Percentiles rank a stretch among this genome's conserved stretches.
Conservation (phyloP, 2,329 filamentous ascomycete genomes). For the Monilinia fructicola region DNA sequence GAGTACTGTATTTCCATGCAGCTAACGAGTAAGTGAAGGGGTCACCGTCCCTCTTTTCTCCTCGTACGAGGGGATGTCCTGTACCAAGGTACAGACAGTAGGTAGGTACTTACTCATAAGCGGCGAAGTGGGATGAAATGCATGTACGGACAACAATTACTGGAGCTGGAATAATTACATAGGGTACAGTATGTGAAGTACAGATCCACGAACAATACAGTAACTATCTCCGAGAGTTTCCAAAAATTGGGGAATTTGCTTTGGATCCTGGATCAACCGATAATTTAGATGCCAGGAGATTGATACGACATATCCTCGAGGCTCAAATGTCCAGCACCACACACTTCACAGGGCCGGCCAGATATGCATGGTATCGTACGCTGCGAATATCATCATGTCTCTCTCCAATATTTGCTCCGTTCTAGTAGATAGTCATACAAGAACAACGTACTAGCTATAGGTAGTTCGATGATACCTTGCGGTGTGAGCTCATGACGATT, state of each 20-base stretch:
- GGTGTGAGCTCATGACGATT: constrained; percentile 19
- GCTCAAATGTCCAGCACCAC: neutral
- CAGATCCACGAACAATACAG: neutral
- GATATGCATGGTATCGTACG: neutral
- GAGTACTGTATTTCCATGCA: constrained; percentile 10
- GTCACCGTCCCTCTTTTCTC: neutral
- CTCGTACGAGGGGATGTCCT: neutral
- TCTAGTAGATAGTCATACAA: neutral
- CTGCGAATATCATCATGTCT: neutral
- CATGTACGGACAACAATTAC: constrained; percentile 20
- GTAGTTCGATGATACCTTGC: constrained; percentile 3
- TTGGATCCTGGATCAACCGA: neutral
- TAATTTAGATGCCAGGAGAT: neutral
- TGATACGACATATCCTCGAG: constrained; percentile 4
- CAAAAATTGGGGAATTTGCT: neutral
- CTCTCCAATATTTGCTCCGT: constrained; percentile 3
- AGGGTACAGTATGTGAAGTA: constrained; percentile 7
- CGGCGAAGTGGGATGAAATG: constrained; percentile 16
- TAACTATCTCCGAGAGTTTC: constrained; percentile 8
- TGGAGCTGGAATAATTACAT: constrained; percentile 16
- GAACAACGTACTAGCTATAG: no score
- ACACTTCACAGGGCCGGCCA: constrained; percentile 9
- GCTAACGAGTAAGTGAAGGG: constrained; percentile 23
- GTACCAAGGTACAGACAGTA: neutral
- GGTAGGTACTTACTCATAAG: neutral